Conservation (phyloP, 1,284 basidiomycete species). For the Agaricales sp. region DNA sequence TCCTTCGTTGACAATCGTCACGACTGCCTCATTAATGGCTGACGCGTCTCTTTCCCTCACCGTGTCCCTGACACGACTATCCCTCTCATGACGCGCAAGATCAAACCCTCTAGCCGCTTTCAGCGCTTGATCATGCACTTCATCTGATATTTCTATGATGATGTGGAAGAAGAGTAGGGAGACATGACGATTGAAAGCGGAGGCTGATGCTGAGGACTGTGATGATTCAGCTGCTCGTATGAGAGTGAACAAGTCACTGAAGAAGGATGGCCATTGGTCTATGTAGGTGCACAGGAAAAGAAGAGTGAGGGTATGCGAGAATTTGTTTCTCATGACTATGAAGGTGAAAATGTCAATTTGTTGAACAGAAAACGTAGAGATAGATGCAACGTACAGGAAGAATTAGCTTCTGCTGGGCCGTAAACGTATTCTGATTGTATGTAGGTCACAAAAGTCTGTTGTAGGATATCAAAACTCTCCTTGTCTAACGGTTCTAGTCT, state of each 20-base stretch:
- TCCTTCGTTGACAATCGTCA: conserved; percentile 75
- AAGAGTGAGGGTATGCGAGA: conserved; percentile 93
- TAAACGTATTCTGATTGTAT: conserved; percentile 73
- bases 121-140: conserved; percentile 87
- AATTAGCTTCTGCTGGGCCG: conserved; percentile 64
- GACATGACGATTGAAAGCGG: conserved; percentile 68
- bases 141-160: conserved; percentile 84
- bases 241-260: conserved; percentile 68
- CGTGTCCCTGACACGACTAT: conserved; percentile 80
- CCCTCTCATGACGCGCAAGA: conserved; percentile 62
- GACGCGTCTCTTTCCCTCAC: conserved; percentile 85
- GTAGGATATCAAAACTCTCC: conserved; percentile 59
- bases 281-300: conserved; percentile 90
- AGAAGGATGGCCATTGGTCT: conserved; percentile 76
- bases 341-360: conserved; percentile 7
- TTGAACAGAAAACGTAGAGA: conserved; percentile 5
- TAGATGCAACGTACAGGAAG: conserved; percentile 50
- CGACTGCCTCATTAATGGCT: conserved; percentile 79
- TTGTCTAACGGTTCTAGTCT: conserved; percentile 66
- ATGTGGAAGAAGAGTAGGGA: conserved; percentile 82
- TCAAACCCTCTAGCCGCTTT: conserved; percentile 73
- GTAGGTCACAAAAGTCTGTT: conserved; percentile 62
- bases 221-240: conserved; percentile 52
- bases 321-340: conserved; percentile 89
- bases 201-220: conserved; percentile 16